These are phyloP conservation scores for Aspergillus pseudonomiae DNA, from an alignment of 2,329 filamentous ascomycete genomes.

Conservation along the genomic window DNA sequence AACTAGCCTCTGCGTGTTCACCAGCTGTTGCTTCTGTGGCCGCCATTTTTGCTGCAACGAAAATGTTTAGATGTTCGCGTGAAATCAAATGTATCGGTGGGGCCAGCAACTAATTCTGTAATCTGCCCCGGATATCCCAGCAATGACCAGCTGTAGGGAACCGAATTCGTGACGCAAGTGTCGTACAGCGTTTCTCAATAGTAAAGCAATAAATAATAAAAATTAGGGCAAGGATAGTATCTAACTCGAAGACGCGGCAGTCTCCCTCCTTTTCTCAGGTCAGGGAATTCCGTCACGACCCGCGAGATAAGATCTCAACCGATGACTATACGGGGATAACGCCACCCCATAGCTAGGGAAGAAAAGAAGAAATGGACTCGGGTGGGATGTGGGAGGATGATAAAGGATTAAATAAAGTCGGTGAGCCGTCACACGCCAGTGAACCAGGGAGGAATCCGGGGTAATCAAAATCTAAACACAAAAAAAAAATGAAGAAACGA, in stretches of 20 bases:
- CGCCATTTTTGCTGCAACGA: neutral
- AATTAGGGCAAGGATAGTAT: neutral
- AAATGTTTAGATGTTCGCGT: neutral
- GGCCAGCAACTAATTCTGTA: neutral
- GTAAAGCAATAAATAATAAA: neutral
- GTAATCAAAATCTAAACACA: neutral
- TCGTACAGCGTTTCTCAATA: neutral
- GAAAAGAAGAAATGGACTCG: neutral
- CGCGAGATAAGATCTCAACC: neutral
- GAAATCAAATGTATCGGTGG: neutral
- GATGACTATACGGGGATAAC: neutral
- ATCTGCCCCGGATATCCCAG: neutral
- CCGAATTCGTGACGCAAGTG: neutral
- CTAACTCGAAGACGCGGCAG: neutral
- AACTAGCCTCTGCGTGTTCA: neutral
- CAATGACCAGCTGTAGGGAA: neutral
- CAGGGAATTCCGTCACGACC: neutral
- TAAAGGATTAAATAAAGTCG: neutral
- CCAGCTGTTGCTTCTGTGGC: neutral
- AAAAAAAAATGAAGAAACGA: neutral
- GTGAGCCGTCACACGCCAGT: neutral
- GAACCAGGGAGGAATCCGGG: neutral
- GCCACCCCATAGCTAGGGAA: neutral
- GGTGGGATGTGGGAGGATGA: neutral
- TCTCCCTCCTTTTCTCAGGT: neutral